Base-by-base conservation (phyloP, 306 rosid genomes). In the Vigna nakashimae region DNA sequence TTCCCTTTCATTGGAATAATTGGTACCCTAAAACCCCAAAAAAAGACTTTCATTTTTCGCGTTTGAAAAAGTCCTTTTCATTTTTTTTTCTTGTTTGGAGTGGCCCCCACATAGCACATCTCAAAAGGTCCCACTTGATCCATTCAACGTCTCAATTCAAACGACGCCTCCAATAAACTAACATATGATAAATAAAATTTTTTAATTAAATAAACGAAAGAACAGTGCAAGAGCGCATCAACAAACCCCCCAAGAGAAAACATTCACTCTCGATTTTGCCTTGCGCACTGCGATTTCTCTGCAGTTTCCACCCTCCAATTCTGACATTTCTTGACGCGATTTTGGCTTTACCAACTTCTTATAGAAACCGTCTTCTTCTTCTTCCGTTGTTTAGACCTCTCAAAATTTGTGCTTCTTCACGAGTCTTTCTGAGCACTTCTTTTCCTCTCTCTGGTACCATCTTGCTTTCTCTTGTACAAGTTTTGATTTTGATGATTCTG, bases 251-350 rank as follows among this genome's bases (percentile, higher is more conserved):
- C 79, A 74, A 30, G 57, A 59, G 9, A 60, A 42, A 71, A 74
- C 81, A 71, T 79, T 66, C 63, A 26, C 59, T 7, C 65, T 30
- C 24, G 6, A 62, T 64, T 46, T 66, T 32, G 17, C 46, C 12
- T 69, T 14, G 24, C 20, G 9, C 53, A n/a, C 36, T 80, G 38
- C 45, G 65, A 30, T 65, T 87, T 85, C 84, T 71, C 60, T 56
- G 70, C 70, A 40, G 7, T 82, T 84, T 89, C 88, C 80, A 46
- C 15, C 70, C 42, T 64, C 46, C 5, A n/a, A 58, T 0, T 72
- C 52, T 70, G 74, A 79, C 86, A n/a, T 80, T 78, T 82, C 86
- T 51, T 72, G 49, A 89, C 89, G 85, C 90, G 75, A 80, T 89
- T 89, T 83, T 77, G 78, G 78, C 50, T 28, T 81, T 74, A 16